A percentile compares a stretch with the other conserved stretches of the same genome.
Evolutionary conservation across 495 filamentous ascomycete species (phyloP).

Genomic region (Penicillium arizonense): DNA sequence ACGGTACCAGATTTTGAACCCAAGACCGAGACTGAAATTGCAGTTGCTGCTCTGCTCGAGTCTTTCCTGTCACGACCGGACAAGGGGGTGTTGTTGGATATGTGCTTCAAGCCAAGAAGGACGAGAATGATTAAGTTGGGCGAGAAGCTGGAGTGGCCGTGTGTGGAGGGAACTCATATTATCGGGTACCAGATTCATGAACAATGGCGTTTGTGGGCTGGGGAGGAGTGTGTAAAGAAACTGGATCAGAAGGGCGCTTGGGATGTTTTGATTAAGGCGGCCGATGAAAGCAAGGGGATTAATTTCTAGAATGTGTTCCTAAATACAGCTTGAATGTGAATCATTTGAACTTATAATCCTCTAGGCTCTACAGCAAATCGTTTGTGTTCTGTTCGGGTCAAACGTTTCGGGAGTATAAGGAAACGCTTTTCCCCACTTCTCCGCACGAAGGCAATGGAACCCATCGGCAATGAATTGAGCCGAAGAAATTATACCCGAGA

Average conservation of each 20-base stretch:
- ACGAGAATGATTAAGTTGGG: slow-evolving; percentile 55
- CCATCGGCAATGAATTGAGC: slow-evolving; percentile 13
- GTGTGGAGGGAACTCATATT: slow-evolving; percentile 62
- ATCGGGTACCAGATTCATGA: slow-evolving; percentile 69
- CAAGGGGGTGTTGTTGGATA: slow-evolving; percentile 65
- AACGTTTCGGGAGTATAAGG: background rate
- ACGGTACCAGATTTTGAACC: slow-evolving; percentile 65
- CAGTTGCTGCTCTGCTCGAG: slow-evolving; percentile 48
- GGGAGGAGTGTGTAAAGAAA: slow-evolving; percentile 38
- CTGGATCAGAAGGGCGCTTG: slow-evolving; percentile 49
- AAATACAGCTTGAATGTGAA: background rate
- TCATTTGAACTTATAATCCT: too few species aligned
- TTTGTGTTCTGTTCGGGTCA: too few species aligned
- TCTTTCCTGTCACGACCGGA: slow-evolving; percentile 37
- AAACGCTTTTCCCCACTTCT: background rate
- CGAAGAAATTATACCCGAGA: slow-evolving; percentile 1
- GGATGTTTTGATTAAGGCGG: slow-evolving; percentile 39
- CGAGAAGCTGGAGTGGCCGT: slow-evolving; percentile 53
- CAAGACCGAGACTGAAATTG: slow-evolving; percentile 48
- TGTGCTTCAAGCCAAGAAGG: slow-evolving; percentile 69
- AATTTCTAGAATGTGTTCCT: slow-evolving; percentile 19
- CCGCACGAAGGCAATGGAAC: background rate
- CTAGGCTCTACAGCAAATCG: too few species aligned
- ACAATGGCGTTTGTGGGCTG: slow-evolving; percentile 61
- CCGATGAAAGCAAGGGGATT: slow-evolving; percentile 25